phyloP scores from a whole-genome alignment of 2,329 filamentous ascomycete species.

The Penicillium italicum region DNA sequence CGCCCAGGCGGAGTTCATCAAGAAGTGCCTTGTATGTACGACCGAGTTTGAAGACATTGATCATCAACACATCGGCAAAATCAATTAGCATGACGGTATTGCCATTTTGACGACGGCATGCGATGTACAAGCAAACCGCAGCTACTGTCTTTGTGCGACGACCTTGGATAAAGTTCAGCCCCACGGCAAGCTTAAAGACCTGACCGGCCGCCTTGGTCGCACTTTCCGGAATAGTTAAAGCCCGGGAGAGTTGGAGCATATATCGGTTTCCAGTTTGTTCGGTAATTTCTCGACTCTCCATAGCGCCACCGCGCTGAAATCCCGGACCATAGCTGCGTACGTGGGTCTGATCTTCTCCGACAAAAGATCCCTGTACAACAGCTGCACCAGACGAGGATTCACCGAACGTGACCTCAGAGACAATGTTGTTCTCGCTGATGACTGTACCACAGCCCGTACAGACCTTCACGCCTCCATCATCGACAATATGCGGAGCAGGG shows the following conservation, averaged over 20 bases:
- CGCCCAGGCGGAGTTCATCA: conserved; percentile 51
- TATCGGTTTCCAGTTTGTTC: conserved; percentile 45
- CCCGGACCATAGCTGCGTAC: conserved; percentile 58
- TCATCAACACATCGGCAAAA: conserved; percentile 75
- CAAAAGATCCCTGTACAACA: conserved; percentile 83
- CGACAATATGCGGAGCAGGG: conserved; percentile 45
- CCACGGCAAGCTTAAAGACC: conserved; percentile 72
- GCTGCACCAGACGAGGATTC: conserved; percentile 82
- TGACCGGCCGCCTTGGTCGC: conserved; percentile 64
- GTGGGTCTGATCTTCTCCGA: conserved; percentile 80
- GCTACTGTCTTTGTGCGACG: conserved; percentile 80
- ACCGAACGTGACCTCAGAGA: conserved; percentile 86
- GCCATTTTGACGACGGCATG: conserved; percentile 72
- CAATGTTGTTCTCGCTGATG: conserved; percentile 81
- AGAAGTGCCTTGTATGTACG: conserved; percentile 82
- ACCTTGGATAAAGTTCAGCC: conserved; percentile 77
- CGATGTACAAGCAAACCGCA: conserved; percentile 86
- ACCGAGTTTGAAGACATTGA: conserved; percentile 91
- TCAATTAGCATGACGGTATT: conserved; percentile 94
- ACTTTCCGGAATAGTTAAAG: conserved; percentile 52
- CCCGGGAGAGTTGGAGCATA: conserved; percentile 42
- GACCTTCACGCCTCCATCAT: conserved; percentile 51
- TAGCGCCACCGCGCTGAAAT: conserved; percentile 46
- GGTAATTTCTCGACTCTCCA: conserved; percentile 50
- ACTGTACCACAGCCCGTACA: conserved; percentile 84